These are phyloP conservation scores for Boletus huronensis DNA, from an alignment of 768 basidiomycete species.

Conservation along the genomic window DNA sequence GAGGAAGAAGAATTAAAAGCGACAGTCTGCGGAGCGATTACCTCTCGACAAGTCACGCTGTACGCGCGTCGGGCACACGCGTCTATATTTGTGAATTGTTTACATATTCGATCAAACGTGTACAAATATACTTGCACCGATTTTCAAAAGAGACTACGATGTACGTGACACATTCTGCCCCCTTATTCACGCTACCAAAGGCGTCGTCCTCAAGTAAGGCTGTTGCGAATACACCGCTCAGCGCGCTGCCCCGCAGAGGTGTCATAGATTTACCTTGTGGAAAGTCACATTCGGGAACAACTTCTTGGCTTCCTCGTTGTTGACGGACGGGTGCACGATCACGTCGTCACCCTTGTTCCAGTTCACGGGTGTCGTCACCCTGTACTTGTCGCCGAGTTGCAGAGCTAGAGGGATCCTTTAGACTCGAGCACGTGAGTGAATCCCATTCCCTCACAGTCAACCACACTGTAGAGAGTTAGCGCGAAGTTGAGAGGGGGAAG, in stretches of 20 bases:
- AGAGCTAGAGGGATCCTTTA: constrained; percentile 49
- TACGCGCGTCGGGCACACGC: constrained; percentile 31
- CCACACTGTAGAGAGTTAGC: constrained; percentile 44
- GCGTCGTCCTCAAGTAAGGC: constrained; percentile 88
- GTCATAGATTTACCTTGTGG: constrained; percentile 58
- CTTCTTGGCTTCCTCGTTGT: constrained; percentile 84
- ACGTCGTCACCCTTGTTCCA: constrained; percentile 94
- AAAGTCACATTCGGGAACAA: constrained; percentile 82
- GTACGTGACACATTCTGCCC: background rate
- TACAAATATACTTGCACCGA: constrained; percentile 10
- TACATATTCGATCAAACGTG: constrained; percentile 16
- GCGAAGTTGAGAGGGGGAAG: background rate
- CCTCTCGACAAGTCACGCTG: constrained; percentile 3
- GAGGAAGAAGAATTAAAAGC: constrained; percentile 18
- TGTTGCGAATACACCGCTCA: constrained; percentile 30
- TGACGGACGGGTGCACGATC: constrained; percentile 84
- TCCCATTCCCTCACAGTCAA: constrained; percentile 58
- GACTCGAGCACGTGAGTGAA: constrained; percentile 31
- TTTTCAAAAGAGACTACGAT: background rate
- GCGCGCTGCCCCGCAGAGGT: background rate
- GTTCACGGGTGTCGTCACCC: constrained; percentile 88
- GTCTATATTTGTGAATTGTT: constrained; percentile 27
- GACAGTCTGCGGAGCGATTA: constrained; percentile 18
- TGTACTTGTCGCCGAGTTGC: constrained; percentile 85
- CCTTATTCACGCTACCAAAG: constrained; percentile 34